A percentile compares a stretch with the other conserved stretches of the same genome.
Evolutionary conservation across 768 basidiomycete genomes (phyloP).

Genomic region (Phaffia australis): DNA sequence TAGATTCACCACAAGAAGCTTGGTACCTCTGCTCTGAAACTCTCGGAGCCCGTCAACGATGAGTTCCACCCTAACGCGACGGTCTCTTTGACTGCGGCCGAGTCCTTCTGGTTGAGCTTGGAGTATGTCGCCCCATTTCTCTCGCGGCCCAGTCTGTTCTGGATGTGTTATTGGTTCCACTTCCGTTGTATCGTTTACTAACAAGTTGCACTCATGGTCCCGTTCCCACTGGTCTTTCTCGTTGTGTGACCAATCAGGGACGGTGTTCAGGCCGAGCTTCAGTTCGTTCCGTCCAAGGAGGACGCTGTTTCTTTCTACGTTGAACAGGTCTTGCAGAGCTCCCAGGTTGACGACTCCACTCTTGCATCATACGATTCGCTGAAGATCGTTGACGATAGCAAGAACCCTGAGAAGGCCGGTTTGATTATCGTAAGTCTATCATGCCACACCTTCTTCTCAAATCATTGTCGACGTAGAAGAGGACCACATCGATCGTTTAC

Average conservation of each 20-base stretch:
- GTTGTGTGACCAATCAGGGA: too few species aligned
- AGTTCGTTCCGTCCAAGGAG: slow-evolving; percentile 6
- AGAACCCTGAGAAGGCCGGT: background rate
- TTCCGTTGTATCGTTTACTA: too few species aligned
- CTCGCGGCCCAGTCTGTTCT: background rate
- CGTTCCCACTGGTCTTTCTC: too few species aligned
- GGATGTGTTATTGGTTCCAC: slow-evolving; percentile 3
- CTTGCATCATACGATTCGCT: background rate
- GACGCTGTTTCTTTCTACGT: slow-evolving; percentile 2
- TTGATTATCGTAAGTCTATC: background rate
- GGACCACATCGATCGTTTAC: background rate
- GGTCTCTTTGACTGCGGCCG: background rate
- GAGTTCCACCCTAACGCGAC: too few species aligned
- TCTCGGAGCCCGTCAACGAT: too few species aligned
- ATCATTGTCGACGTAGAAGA: background rate
- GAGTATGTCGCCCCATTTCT: slow-evolving; percentile 1
- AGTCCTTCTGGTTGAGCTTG: background rate
- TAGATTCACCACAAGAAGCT: too few species aligned
- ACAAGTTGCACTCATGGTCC: too few species aligned
- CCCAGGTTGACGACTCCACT: slow-evolving; percentile 9
- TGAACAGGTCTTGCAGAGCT: background rate
- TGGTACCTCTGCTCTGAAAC: too few species aligned
- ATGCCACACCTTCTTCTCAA: background rate
- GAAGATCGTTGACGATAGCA: background rate
- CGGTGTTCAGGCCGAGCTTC: slow-evolving; percentile 1